Conservation (phyloP, 495 filamentous ascomycete genomes). For the Saxispiralis lemnorum region DNA sequence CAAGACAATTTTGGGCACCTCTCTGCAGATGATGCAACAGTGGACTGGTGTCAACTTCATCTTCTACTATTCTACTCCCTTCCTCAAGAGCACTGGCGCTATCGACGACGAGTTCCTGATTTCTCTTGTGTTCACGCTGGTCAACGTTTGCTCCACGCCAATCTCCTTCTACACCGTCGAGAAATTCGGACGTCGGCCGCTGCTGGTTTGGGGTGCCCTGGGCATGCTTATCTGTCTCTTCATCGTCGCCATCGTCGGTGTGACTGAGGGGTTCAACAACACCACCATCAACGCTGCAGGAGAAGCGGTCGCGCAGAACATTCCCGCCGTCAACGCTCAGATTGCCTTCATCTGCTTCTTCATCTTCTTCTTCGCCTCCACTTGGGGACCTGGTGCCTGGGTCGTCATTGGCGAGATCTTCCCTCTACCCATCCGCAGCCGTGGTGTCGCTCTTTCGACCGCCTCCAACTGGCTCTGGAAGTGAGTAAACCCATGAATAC, state of each 20-base stretch:
- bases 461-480: slow-evolving; percentile 87
- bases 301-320: slow-evolving; percentile 10
- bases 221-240: slow-evolving; percentile 79
- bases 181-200: slow-evolving; percentile 58
- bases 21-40: slow-evolving; percentile 66
- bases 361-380: slow-evolving; percentile 34
- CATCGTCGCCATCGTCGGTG: slow-evolving; percentile 56
- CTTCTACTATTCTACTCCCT: slow-evolving; percentile 70
- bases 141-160: slow-evolving; percentile 72
- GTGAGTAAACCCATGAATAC: too few relatives aligned
- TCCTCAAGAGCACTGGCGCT: slow-evolving; percentile 52
- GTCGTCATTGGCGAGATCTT: slow-evolving; percentile 75
- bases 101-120: slow-evolving; percentile 66
- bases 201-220: slow-evolving; percentile 59
- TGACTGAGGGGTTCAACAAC: slow-evolving; percentile 18
- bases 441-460: slow-evolving; percentile 55
- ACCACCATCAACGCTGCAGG: background rate
- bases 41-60: slow-evolving; percentile 82
- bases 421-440: slow-evolving; percentile 68
- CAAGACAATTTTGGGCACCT: slow-evolving; percentile 59
- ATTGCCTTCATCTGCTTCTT: slow-evolving; percentile 32
- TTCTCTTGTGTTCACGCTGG: slow-evolving; percentile 60
- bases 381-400: slow-evolving; percentile 45
- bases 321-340: slow-evolving; percentile 20
- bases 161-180: slow-evolving; percentile 71